Conservation (phyloP, 371 early-diverging fungal genomes). For the Lichtheimia ornata region DNA sequence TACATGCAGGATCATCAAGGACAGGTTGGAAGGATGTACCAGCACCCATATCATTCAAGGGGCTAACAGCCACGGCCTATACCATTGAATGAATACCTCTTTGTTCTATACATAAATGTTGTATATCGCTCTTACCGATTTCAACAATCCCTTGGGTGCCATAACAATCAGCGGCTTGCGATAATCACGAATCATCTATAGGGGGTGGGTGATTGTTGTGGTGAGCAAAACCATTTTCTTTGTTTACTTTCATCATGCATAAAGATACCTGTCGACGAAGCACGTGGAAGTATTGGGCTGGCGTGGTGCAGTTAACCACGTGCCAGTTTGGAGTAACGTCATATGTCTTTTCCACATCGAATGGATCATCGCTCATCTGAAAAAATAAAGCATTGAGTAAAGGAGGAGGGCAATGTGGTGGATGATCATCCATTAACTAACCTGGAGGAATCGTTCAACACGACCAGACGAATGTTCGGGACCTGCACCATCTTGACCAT, state of each 20-base stretch:
- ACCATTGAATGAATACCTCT: neutral
- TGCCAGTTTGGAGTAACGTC: conserved; percentile 86
- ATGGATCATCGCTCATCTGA: conserved; percentile 81
- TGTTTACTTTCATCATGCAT: neutral
- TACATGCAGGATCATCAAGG: conserved; percentile 57
- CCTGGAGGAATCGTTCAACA: conserved; percentile 95
- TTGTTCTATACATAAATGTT: neutral
- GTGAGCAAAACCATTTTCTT: neutral
- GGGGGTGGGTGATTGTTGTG: neutral
- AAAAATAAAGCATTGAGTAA: neutral
- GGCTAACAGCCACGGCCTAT: conserved; percentile 62
- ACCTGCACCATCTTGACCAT: conserved; percentile 96
- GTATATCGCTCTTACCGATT: conserved; percentile 19
- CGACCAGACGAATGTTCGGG: conserved; percentile 94
- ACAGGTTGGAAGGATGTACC: conserved; percentile 86
- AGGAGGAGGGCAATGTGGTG: too few species aligned
- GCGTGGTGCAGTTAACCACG: conserved; percentile 90
- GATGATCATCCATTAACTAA: conserved; percentile 20
- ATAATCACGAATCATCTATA: conserved; percentile 73
- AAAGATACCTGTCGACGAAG: conserved; percentile 81
- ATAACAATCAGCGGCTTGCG: conserved; percentile 91
- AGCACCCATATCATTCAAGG: conserved; percentile 81
- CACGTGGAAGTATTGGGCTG: conserved; percentile 96
- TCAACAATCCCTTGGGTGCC: conserved; percentile 86
- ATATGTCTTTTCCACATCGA: conserved; percentile 53